Evolutionary conservation across 345 rosid species (phyloP).

Genomic region (Moringa oleifera): DNA sequence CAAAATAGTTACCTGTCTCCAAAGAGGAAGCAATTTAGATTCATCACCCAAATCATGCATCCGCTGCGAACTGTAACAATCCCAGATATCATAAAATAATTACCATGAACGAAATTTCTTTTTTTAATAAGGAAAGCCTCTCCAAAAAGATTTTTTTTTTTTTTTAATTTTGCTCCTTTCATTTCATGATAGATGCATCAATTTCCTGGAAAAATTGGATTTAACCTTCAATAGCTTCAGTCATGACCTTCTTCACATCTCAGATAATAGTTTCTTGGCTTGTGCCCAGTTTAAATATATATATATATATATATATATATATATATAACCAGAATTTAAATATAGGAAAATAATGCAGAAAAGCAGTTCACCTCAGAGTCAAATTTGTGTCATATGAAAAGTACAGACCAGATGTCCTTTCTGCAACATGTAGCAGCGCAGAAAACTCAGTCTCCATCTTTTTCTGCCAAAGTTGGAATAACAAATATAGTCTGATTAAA

Average conservation of each 20-base stretch:
- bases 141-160: not conserved
- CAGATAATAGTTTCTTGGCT: no score
- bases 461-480: slow-evolving; percentile 46
- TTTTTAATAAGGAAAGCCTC: not conserved
- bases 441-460: slow-evolving; percentile 80
- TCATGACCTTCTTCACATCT: no score
- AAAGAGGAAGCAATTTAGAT: slow-evolving; percentile 90
- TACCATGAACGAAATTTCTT: not conserved
- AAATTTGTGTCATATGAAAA: slow-evolving; percentile 87
- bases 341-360: not conserved
- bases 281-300: no score
- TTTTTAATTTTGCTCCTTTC: not conserved
- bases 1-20: slow-evolving; percentile 89
- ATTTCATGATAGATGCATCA: not conserved
- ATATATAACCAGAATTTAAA: no score
- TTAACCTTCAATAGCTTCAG: no score
- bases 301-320: no score
- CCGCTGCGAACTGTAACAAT: slow-evolving; percentile 65
- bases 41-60: slow-evolving; percentile 86
- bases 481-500: slow-evolving; percentile 7
- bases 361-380: slow-evolving; percentile 62
- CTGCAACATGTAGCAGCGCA: slow-evolving; percentile 60
- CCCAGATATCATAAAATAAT: slow-evolving; percentile 5
- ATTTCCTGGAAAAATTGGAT: no score
- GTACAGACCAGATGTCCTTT: slow-evolving; percentile 71